Base-by-base conservation (phyloP, 768 basidiomycete species). In the Kondoa malvinella region DNA sequence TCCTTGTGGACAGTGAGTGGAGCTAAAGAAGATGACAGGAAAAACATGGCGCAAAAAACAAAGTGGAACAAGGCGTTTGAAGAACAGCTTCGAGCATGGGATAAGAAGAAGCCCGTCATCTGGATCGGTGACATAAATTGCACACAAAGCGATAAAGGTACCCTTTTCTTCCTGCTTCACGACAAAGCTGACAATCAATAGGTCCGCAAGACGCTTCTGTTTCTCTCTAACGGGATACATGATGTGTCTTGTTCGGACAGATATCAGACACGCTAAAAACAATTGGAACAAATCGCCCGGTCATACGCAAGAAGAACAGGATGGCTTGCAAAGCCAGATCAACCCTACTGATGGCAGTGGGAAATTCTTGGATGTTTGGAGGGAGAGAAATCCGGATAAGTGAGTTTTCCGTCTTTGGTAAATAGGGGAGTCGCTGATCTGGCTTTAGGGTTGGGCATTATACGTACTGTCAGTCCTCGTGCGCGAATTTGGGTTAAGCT, bases 111-210 rank as follows among this genome's bases (percentile, higher is more conserved):
- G 73, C 85, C 89, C 1, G 86, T 92, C 12, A 86, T 92, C 66
- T 92, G 90, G 90, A 80, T 82, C 14, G 90, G 90, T 4, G 90
- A 92, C 77, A 74, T 92, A 67, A 92, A 92, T 69, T 87, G 89
- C 57, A 88, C 89, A 2, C 88, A 88, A 1, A 88, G 88, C 0
- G 84, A 80, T 61, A 79, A 82, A 65, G 88, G 87, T 86, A 50
- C 21, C 8, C 21, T 50, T 8, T 59, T 62, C 29, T n/a, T 12
- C 15, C 33, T 32, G 30, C 57, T n/a, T 21, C 12, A 50, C 12
- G 40, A 8, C 21, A 50, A 21, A 26, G 2, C 50, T 65, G 66
- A 63, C n/a, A n/a, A n/a, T n/a, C n/a, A n/a, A n/a, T n/a, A n/a
- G n/a, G n/a, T n/a, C n/a, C n/a, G n/a, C n/a, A n/a, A n/a, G n/a